These are phyloP conservation scores for Antrodiella citrinella DNA, from an alignment of 768 basidiomycete species.

Conservation along the genomic window DNA sequence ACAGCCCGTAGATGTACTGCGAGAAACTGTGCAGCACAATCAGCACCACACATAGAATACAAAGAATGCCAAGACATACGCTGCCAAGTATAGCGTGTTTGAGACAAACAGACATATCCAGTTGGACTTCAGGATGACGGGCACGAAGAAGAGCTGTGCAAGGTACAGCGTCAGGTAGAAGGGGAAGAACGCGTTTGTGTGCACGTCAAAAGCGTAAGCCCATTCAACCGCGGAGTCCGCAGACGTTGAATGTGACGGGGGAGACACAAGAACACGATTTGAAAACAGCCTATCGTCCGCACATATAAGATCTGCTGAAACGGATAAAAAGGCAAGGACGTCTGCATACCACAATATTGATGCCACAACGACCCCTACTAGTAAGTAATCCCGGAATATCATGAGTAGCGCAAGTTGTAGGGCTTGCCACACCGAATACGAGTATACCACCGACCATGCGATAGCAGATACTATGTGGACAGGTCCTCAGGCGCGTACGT, in stretches of 20 bases:
- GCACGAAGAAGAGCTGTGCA: slow-evolving; percentile 79
- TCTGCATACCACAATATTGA: slow-evolving; percentile 57
- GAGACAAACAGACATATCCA: slow-evolving; percentile 95
- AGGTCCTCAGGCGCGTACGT: background rate
- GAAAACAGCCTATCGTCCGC: slow-evolving; percentile 46
- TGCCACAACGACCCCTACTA: slow-evolving; percentile 66
- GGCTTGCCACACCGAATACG: slow-evolving; percentile 45
- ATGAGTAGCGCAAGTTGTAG: slow-evolving; percentile 68
- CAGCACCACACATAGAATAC: background rate
- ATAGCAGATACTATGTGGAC: slow-evolving; percentile 60
- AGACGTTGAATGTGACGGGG: slow-evolving; percentile 63
- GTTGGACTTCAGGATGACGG: slow-evolving; percentile 73
- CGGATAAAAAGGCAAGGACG: background rate
- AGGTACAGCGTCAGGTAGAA: slow-evolving; percentile 86
- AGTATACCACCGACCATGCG: slow-evolving; percentile 83
- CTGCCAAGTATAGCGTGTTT: slow-evolving; percentile 86
- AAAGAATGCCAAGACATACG: slow-evolving; percentile 38
- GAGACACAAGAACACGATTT: slow-evolving; percentile 62
- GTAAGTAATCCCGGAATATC: slow-evolving; percentile 83
- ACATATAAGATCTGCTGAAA: slow-evolving; percentile 5
- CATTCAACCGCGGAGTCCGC: slow-evolving; percentile 76
- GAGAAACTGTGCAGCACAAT: slow-evolving; percentile 46
- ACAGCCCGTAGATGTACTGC: slow-evolving; percentile 89
- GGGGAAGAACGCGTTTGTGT: slow-evolving; percentile 96
- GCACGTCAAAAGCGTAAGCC: slow-evolving; percentile 95